Evolutionary conservation across 23 red algal genomes (phyloP).

Genomic region (Gracilaria domingensis): DNA sequence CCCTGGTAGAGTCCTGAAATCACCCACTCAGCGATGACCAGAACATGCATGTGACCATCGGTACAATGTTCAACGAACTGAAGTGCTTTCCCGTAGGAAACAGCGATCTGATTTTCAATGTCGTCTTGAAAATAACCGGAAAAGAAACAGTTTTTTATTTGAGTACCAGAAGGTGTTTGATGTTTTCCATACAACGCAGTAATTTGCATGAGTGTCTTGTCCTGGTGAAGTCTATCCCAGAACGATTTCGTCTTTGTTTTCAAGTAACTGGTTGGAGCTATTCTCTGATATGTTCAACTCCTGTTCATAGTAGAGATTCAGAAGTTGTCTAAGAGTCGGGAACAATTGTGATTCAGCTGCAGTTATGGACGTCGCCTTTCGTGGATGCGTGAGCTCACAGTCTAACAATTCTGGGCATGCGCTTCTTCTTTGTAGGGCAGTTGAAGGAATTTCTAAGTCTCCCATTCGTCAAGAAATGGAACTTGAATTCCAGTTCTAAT

Average conservation of each 20-base stretch:
- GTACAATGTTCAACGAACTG: not conserved
- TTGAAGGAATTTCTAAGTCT: not conserved
- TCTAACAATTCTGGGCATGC: too few relatives aligned
- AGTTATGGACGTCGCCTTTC: not conserved
- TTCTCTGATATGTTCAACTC: not conserved
- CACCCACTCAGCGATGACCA: not conserved
- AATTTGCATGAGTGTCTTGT: not conserved
- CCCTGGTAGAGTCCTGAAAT: not conserved
- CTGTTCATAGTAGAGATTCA: not conserved
- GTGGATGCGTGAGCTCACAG: not conserved
- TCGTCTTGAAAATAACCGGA: constrained; percentile 5
- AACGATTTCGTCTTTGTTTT: not conserved
- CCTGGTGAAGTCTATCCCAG: constrained; percentile 15
- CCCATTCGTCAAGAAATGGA: not conserved
- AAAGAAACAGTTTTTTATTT: constrained; percentile 11
- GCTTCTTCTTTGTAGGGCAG: not conserved
- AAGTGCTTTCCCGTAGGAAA: constrained; percentile 13
- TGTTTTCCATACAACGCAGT: not conserved
- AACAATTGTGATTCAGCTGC: too few relatives aligned
- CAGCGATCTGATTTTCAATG: not conserved
- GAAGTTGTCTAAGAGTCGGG: too few relatives aligned
- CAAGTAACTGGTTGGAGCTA: not conserved
- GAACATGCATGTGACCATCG: not conserved
- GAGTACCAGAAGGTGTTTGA: too few relatives aligned
- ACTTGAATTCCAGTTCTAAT: not conserved